A percentile compares a stretch with the other conserved stretches of the same genome.
Evolutionary conservation across 2,329 filamentous ascomycete genomes (phyloP).

Genomic region (Rutstroemia sp.): DNA sequence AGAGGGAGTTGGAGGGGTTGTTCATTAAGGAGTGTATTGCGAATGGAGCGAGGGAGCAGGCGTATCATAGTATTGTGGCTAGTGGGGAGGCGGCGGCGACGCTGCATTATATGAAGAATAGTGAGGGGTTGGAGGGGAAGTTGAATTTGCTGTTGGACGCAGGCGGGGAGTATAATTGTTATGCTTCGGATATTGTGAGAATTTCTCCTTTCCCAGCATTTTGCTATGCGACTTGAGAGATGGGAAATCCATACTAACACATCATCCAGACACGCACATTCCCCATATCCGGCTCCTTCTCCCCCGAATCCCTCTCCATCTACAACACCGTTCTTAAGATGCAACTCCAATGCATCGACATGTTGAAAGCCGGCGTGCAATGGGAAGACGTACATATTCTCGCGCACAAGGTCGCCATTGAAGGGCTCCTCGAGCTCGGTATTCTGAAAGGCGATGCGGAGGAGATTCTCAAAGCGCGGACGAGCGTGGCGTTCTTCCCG

Average conservation of each 20-base stretch:
- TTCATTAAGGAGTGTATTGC: slow-evolving; percentile 73
- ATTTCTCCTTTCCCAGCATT: neutral
- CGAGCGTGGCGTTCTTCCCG: slow-evolving; percentile 86
- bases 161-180: slow-evolving; percentile 68
- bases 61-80: slow-evolving; percentile 83
- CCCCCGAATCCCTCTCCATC: slow-evolving; percentile 61
- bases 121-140: slow-evolving; percentile 61
- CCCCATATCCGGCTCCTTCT: slow-evolving; percentile 68
- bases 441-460: slow-evolving; percentile 62
- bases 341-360: slow-evolving; percentile 70
- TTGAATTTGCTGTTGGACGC: slow-evolving; percentile 79
- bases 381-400: slow-evolving; percentile 79
- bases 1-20: slow-evolving; percentile 73
- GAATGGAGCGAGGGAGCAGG: slow-evolving; percentile 70
- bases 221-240: neutral
- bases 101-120: slow-evolving; percentile 80
- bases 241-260: neutral
- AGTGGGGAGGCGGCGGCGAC: slow-evolving; percentile 74
- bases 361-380: slow-evolving; percentile 63
- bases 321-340: slow-evolving; percentile 82
- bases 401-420: slow-evolving; percentile 75
- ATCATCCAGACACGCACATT: slow-evolving; percentile 70
- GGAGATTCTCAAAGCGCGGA: slow-evolving; percentile 69
- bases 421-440: slow-evolving; percentile 67
- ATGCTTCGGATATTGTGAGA: slow-evolving; percentile 59